Evolutionary conservation across 2,329 filamentous ascomycete genomes (phyloP).

Genomic region (Paraphoma sp.): DNA sequence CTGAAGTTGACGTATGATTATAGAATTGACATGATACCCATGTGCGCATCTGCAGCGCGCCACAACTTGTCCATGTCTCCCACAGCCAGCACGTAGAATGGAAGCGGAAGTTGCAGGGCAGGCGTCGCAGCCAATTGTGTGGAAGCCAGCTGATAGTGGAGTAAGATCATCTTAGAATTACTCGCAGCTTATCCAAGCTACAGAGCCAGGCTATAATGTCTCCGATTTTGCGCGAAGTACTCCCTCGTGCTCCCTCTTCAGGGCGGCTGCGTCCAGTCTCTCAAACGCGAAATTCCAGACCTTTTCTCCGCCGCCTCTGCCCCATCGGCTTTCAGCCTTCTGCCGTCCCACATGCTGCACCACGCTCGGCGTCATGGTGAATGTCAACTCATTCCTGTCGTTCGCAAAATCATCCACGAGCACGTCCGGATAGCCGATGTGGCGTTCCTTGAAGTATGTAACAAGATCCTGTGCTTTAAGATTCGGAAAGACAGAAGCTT

Average conservation of each 20-base stretch:
- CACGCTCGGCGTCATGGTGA: conserved; percentile 51
- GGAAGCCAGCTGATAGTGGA: no score
- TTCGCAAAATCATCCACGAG: conserved; percentile 53
- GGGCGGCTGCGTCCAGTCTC: conserved; percentile 28
- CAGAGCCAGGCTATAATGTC: not conserved
- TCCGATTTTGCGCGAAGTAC: conserved; percentile 10
- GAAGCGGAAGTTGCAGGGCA: no score
- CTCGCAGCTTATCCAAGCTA: not conserved
- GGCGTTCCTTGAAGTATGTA: conserved; percentile 40
- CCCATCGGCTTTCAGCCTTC: conserved; percentile 38
- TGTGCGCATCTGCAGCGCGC: no score
- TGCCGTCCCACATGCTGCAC: conserved; percentile 52
- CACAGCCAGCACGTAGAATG: no score
- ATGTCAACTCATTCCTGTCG: conserved; percentile 46
- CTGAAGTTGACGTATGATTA: no score
- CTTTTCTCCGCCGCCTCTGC: conserved; percentile 41
- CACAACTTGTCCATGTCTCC: no score
- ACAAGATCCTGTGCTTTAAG: conserved; percentile 32
- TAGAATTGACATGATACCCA: no score
- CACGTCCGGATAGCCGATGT: conserved; percentile 48
- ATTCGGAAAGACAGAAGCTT: conserved; percentile 54
- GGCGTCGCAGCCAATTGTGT: no score
- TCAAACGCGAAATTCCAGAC: conserved; percentile 52
- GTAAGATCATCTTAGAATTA: no score
- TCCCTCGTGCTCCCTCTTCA: conserved; percentile 39